Evolutionary conservation across 768 basidiomycete species (phyloP).

Genomic region (Chlorophyllum brunneum): DNA sequence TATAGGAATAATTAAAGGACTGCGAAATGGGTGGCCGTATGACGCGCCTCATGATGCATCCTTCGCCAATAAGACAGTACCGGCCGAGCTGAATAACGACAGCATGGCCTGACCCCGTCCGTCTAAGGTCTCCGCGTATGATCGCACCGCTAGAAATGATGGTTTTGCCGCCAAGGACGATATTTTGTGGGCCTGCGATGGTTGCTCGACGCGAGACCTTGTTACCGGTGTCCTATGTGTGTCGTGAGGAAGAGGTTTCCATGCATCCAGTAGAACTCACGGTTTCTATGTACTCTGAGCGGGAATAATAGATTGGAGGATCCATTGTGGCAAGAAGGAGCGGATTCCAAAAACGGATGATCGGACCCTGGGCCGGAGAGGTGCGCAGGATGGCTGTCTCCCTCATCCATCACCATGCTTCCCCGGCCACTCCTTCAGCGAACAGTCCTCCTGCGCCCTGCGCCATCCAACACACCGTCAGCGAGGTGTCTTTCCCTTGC

Average conservation of each 20-base stretch:
- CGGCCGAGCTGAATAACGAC: conserved; percentile 92
- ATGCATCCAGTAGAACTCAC: conserved; percentile 33
- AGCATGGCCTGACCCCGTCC: conserved; percentile 87
- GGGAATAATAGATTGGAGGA: conserved; percentile 72
- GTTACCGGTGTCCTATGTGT: conserved; percentile 83
- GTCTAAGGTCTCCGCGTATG: conserved; percentile 88
- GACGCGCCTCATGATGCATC: conserved; percentile 76
- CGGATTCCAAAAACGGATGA: conserved; percentile 1
- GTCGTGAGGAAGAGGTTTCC: not conserved
- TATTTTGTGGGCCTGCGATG: conserved; percentile 93
- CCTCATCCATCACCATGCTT: conserved; percentile 12
- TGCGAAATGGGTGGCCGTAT: not conserved
- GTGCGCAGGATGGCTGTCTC: conserved; percentile 5
- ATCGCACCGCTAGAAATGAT: conserved; percentile 90
- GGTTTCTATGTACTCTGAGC: conserved; percentile 86
- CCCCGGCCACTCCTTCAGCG: conserved; percentile 1
- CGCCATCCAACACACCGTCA: not conserved
- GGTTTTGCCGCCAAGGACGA: conserved; percentile 95
- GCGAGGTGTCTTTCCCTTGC: not conserved
- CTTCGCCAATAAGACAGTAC: conserved; percentile 90
- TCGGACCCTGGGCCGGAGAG: conserved; percentile 2
- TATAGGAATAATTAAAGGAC: conserved; percentile 21
- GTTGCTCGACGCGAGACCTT: conserved; percentile 91
- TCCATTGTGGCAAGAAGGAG: conserved; percentile 46
- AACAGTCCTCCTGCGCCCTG: not conserved